Conservation (phyloP, 192 early-diverging fungal species). For the Podila minutissima region DNA sequence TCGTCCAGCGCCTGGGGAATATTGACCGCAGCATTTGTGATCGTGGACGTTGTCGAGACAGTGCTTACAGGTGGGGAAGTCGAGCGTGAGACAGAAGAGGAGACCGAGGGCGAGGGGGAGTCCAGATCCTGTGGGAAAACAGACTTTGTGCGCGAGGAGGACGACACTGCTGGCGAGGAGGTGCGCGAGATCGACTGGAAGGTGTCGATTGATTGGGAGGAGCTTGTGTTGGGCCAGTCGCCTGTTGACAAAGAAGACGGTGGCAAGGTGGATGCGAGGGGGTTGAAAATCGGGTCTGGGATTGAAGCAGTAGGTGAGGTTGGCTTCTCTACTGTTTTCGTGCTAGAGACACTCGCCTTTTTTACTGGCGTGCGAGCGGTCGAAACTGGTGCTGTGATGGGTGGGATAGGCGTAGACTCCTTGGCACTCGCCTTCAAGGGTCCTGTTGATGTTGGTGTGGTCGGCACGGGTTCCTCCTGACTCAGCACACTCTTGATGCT, state of each 20-base stretch:
- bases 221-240: not conserved
- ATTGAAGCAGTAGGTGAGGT: not conserved
- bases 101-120: not conserved
- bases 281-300: slow-evolving; percentile 28
- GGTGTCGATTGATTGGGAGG: slow-evolving; percentile 40
- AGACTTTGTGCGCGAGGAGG: not conserved
- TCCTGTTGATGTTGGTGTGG: not conserved
- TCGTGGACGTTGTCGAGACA: slow-evolving; percentile 1
- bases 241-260: not conserved
- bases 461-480: slow-evolving; percentile 4
- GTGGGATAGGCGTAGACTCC: not conserved
- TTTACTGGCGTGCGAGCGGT: not conserved
- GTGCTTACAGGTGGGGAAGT: not conserved
- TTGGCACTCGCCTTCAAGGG: not conserved
- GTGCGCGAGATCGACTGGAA: slow-evolving; percentile 45
- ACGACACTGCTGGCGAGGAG: slow-evolving; percentile 23
- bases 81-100: not conserved
- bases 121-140: not conserved
- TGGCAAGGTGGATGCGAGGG: not conserved
- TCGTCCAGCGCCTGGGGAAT: slow-evolving; percentile 18
- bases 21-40: slow-evolving; percentile 9
- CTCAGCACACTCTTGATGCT: slow-evolving; percentile 26
- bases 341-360: not conserved
- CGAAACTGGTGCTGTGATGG: slow-evolving; percentile 2
- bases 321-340: not conserved